Conservation (phyloP, 768 basidiomycete genomes). For the Podaxis rugospora region DNA sequence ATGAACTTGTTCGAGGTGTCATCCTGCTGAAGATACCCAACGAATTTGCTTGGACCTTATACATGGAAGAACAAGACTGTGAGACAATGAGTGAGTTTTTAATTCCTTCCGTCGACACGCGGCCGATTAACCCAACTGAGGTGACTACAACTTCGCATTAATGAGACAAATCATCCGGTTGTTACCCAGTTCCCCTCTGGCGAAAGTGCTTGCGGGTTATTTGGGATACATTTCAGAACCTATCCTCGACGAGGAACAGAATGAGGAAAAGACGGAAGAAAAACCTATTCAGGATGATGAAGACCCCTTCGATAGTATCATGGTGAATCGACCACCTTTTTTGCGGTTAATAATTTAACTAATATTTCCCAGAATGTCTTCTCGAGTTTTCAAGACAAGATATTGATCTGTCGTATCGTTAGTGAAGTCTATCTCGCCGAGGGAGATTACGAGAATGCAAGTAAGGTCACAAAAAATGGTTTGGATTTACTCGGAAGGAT, state of each 20-base stretch:
- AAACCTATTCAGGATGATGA: slow-evolving; percentile 18
- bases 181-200: slow-evolving; percentile 58
- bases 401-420: slow-evolving; percentile 64
- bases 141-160: slow-evolving; percentile 51
- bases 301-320: slow-evolving; percentile 56
- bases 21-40: slow-evolving; percentile 74
- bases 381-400: slow-evolving; percentile 43
- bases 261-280: slow-evolving; percentile 15
- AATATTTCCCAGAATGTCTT: slow-evolving; percentile 47
- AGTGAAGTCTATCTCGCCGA: slow-evolving; percentile 63
- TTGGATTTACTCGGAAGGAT: slow-evolving; percentile 48
- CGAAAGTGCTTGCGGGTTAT: slow-evolving; percentile 61
- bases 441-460: slow-evolving; percentile 68
- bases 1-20: slow-evolving; percentile 69
- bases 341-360: not conserved
- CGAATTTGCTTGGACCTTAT: slow-evolving; percentile 77
- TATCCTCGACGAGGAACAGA: slow-evolving; percentile 37
- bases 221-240: slow-evolving; percentile 55
- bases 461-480: slow-evolving; percentile 69
- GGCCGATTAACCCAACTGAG: slow-evolving; percentile 28
- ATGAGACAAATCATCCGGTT: slow-evolving; percentile 58
- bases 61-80: slow-evolving; percentile 70
- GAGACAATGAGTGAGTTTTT: slow-evolving; percentile 55
- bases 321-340: slow-evolving; percentile 38
- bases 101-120: slow-evolving; percentile 5